Base-by-base conservation (phyloP, 1,284 basidiomycete species). In the Malassezia brasiliensis region DNA sequence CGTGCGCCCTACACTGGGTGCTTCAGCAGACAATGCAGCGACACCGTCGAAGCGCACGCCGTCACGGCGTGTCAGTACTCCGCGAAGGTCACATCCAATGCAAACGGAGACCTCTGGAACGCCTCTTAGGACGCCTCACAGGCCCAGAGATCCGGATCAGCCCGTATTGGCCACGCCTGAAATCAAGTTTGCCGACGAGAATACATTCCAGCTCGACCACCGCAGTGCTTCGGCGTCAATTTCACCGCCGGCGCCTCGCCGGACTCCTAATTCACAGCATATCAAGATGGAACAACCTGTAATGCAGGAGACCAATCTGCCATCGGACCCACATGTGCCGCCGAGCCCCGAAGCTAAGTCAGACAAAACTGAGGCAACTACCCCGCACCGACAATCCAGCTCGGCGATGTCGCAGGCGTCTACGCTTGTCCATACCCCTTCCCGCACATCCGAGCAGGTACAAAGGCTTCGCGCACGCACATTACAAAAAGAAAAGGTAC, bases 131-230 rank as follows among this genome's bases (percentile, higher is more conserved):
- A 28, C 25, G 7, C 25, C 25, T 4, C 25, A 7, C 25, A 28
- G 25, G 25, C 25, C 3, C 25, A 28, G 4, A 4, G 25, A 7
- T 7, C 4, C 25, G 7, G 25, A 28, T 7, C 25, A 28, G 25
- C 25, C 25, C 7, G 25, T 28, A 7, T 28, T 28, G 3, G 25
- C 25, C 5, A 49, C 47, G 2, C 47, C 47, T 0, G 17, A 35
- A 15, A 56, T 56, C 32, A 41, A 38, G 5, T 56, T 56, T 28
- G 36, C 49, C 6, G 54, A 56, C 14, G 54, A 50, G 35, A 56
- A 56, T 25, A 36, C 49, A 17, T 56, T 56, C 30, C 42, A 45
- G 14, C 25, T 28, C 25, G 25, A 28, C 25, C 25, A 28, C 4
- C 25, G 25, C 25, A 28, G 25, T 3, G 25, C 25, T 28, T 28